Percentiles rank a stretch among this genome's conserved stretches.
phyloP scores from a whole-genome alignment of 2,329 filamentous ascomycete species.

The Ceratocystis albifundus region DNA sequence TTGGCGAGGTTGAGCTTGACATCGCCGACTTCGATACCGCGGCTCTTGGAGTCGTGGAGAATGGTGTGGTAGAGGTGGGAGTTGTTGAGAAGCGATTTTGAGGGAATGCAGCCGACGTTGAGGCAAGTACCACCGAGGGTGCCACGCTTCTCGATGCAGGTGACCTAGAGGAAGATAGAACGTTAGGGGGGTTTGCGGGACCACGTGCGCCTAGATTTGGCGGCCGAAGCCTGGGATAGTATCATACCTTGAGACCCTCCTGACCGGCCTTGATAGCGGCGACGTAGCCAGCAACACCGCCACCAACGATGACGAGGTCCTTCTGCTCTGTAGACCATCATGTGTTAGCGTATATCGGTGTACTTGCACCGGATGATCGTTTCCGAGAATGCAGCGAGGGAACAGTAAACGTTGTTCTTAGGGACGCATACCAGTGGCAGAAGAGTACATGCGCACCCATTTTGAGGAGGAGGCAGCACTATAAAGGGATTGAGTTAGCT shows the following conservation, averaged over 20 bases:
- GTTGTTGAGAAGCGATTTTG: conserved; percentile 99
- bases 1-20: conserved; percentile 89
- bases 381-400: background rate
- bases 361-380: background rate
- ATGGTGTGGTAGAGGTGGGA: conserved; percentile 97
- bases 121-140: conserved; percentile 90
- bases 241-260: conserved; percentile 78
- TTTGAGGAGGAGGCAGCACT: conserved; percentile 30
- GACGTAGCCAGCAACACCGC: conserved; percentile 96
- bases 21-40: conserved; percentile 93
- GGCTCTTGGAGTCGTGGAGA: conserved; percentile 90
- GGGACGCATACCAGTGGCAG: conserved; percentile 41
- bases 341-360: conserved; percentile 31
- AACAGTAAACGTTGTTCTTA: background rate
- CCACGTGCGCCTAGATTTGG: background rate
- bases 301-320: conserved; percentile 94
- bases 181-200: background rate
- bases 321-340: conserved; percentile 59
- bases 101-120: conserved; percentile 98
- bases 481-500: conserved; percentile 10
- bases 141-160: conserved; percentile 97
- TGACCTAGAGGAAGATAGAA: conserved; percentile 48
- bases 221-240: too few relatives aligned
- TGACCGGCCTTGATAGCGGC: conserved; percentile 98
- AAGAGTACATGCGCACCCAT: conserved; percentile 49